Evolutionary conservation across 768 basidiomycete species (phyloP).

Genomic region (Agrocybe praecox): DNA sequence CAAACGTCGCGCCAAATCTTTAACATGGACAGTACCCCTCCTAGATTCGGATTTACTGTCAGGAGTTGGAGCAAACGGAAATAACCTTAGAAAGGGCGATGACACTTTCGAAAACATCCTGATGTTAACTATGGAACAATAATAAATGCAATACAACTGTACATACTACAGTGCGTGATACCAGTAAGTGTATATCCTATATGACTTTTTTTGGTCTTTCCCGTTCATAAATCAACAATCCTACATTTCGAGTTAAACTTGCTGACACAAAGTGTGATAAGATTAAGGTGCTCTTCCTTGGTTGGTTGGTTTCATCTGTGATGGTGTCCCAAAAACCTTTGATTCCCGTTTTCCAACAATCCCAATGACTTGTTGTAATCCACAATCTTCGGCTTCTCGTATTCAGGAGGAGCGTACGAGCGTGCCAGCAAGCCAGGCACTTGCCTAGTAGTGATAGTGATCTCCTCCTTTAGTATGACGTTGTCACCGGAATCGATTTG

Average conservation of each 20-base stretch:
- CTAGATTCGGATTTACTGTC: constrained; percentile 56
- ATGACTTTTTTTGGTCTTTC: background rate
- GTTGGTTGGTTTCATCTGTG: background rate
- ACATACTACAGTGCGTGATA: background rate
- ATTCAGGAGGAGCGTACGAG: constrained; percentile 57
- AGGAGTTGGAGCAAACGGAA: constrained; percentile 56
- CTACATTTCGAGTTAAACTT: too few species aligned
- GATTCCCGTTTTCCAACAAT: constrained; percentile 58
- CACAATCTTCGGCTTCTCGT: constrained; percentile 39
- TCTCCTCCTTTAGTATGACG: constrained; percentile 37
- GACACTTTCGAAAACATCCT: constrained; percentile 75
- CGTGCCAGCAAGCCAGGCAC: constrained; percentile 38
- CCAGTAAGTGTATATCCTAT: background rate
- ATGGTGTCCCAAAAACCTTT: constrained; percentile 38
- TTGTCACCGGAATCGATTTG: background rate
- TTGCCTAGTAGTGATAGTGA: constrained; percentile 41
- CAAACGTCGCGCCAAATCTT: constrained; percentile 56
- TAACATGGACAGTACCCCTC: constrained; percentile 53
- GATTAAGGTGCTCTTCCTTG: too few species aligned
- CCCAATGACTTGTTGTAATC: constrained; percentile 57
- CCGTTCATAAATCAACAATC: too few species aligned
- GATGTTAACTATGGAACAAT: constrained; percentile 41
- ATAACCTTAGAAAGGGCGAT: constrained; percentile 49
- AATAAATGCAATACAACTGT: constrained; percentile 1
- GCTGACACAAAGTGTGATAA: too few species aligned